Percentiles rank a stretch among this genome's conserved stretches.
Evolutionary conservation across 2,329 filamentous ascomycete species (phyloP).

Genomic region (Kalaharituber pfeilii): DNA sequence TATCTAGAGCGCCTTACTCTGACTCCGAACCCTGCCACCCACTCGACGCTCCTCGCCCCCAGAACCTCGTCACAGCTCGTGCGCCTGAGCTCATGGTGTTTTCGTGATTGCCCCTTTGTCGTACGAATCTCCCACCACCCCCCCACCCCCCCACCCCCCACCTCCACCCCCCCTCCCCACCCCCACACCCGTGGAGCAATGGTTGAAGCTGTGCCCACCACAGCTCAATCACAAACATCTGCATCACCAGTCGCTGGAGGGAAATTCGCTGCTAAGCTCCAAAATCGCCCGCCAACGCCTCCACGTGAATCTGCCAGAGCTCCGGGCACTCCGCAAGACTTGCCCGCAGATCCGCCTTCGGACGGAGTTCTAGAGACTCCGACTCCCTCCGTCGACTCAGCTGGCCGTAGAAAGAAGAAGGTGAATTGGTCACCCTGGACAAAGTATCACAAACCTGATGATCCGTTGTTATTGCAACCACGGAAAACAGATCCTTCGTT

Average conservation of each 20-base stretch:
- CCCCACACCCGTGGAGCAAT: not conserved
- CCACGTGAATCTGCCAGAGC: constrained; percentile 31
- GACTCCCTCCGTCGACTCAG: constrained; percentile 28
- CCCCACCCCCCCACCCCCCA: not conserved
- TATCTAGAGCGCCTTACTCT: too few species aligned
- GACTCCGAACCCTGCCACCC: too few species aligned
- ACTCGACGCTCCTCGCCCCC: too few species aligned
- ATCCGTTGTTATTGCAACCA: constrained; percentile 11
- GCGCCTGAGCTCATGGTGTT: too few species aligned
- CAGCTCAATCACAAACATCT: not conserved
- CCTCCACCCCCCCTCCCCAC: not conserved
- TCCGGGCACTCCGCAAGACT: constrained; percentile 4
- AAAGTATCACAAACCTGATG: constrained; percentile 35
- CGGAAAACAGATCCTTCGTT: constrained; percentile 27
- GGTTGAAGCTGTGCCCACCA: not conserved
- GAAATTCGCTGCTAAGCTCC: not conserved
- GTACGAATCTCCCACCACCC: too few species aligned
- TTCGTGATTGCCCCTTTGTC: too few species aligned
- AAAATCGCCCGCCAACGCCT: constrained; percentile 44
- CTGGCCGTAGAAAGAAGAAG: constrained; percentile 33
- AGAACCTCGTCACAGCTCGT: too few species aligned
- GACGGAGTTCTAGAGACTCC: constrained; percentile 21
- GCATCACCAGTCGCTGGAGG: not conserved
- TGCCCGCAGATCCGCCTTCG: constrained; percentile 24
- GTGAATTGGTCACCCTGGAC: constrained; percentile 46